Base-by-base conservation (phyloP, 1,284 basidiomycete species). In the Termitomyces sp. region DNA sequence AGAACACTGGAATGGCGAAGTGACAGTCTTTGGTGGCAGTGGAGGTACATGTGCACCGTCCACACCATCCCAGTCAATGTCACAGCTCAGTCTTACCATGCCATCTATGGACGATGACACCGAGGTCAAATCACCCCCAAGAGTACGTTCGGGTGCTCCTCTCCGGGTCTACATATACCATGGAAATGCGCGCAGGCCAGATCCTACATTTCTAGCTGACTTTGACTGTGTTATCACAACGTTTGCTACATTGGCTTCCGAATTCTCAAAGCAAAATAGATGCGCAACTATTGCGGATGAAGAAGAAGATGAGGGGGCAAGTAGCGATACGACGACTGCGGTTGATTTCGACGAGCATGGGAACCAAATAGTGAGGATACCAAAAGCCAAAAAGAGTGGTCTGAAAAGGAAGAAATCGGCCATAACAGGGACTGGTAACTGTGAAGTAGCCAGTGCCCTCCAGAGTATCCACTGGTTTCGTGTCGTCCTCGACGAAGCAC, bases 181-280 rank as follows among this genome's bases (percentile, higher is more conserved):
- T 64, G 97, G 97, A 11, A 89, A 91, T 61, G 78, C 86, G 16
- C 86, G 97, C n/a, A 81, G 88, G 43, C 84, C 85, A 13, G 93
- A 98, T 67, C 82, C 93, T 13, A 68, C 78, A 7, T 92, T 88
- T 68, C 77, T 99, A 33, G 89, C 93, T 11, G 86, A 96, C 64
- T 94, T 97, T 67, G 97, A 99, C 70, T 88, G 94, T 24, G 96
- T 99, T 51, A 91, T 99, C 67, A 99, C 97, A 8, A 98, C 96
- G 0, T 99, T 94, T 70, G 87, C 93, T 37, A 98, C 96, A 0
- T 79, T 99, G 28, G 96, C 94, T 0, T 90, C 91, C 26, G 97
- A 99, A 67, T 99, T 84, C 67, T 93, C 93, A 19, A 94, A 91
- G 67, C 96, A 98, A 71, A 83, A 74, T 54, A 79, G 80, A 61